phyloP scores from a whole-genome alignment of 345 rosid genomes.

The Boechera stricta region DNA sequence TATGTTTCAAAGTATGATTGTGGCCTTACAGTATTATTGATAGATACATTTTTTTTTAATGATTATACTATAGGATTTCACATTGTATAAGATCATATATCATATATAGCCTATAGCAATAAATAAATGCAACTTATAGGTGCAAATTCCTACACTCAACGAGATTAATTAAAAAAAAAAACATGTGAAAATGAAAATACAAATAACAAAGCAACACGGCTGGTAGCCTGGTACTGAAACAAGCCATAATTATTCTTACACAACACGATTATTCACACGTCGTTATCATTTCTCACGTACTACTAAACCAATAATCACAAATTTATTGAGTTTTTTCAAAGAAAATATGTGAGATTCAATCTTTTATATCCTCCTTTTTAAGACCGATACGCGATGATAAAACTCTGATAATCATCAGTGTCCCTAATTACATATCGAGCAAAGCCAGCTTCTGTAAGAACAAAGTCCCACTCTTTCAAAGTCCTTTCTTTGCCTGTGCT shows the following conservation, averaged over 20 bases:
- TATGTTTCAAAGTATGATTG: too few species aligned
- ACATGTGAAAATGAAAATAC: neutral
- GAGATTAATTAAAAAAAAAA: neutral
- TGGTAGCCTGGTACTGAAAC: neutral
- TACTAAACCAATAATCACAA: too few species aligned
- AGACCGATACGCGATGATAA: conserved; percentile 60
- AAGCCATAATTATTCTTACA: conserved; percentile 15
- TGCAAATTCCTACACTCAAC: neutral
- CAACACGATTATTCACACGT: conserved; percentile 4
- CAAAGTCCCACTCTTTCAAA: conserved; percentile 62
- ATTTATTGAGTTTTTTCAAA: too few species aligned
- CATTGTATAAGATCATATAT: neutral
- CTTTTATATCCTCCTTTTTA: neutral
- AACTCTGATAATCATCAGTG: conserved; percentile 48
- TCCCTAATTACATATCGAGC: conserved; percentile 48
- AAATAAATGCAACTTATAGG: neutral
- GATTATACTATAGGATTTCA: too few species aligned
- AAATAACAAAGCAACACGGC: conserved; percentile 8
- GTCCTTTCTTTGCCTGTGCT: conserved; percentile 69
- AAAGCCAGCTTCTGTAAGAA: conserved; percentile 67
- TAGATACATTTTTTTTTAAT: too few species aligned
- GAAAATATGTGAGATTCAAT: neutral
- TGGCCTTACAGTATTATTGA: too few species aligned
- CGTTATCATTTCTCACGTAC: too few species aligned
- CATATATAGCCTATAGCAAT: neutral